A percentile compares a stretch with the other conserved stretches of the same genome.
phyloP scores from a whole-genome alignment of 1,139 yeast genomes.

The Candida albicans region DNA sequence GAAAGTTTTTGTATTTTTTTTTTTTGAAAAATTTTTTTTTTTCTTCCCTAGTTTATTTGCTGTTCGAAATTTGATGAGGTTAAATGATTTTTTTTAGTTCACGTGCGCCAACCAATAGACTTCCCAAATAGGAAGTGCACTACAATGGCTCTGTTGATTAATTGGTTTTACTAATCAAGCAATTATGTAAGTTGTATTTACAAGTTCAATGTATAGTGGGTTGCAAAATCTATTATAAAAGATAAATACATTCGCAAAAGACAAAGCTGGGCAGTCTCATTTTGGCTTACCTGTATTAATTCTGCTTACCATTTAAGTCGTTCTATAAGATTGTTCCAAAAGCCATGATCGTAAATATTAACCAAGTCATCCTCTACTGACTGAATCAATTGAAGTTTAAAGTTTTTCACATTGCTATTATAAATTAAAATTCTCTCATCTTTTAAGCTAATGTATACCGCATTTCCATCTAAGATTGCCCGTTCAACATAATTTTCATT shows the following conservation, averaged over 20 bases:
- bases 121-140: conserved; percentile 12
- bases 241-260: no score
- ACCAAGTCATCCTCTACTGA: conserved; percentile 47
- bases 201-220: not conserved
- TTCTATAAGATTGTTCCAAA: conserved; percentile 45
- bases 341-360: conserved; percentile 72
- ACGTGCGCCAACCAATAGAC: conserved; percentile 10
- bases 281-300: not conserved
- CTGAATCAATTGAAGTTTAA: conserved; percentile 26
- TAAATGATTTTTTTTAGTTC: conserved; percentile 1
- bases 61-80: conserved; percentile 3
- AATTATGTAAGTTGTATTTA: no score
- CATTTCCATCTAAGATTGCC: conserved; percentile 12
- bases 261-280: not conserved
- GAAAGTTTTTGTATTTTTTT: conserved; percentile 1
- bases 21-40: conserved; percentile 3
- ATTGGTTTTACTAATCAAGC: no score
- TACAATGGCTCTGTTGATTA: not conserved
- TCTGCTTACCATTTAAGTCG: conserved; percentile 6
- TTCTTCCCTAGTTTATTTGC: not conserved
- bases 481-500: conserved; percentile 18
- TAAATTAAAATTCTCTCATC: conserved; percentile 22
- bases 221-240: not conserved
- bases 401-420: conserved; percentile 11
- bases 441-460: conserved; percentile 31